phyloP scores from a whole-genome alignment of 345 rosid species.

The Rhizophora apiculata region DNA sequence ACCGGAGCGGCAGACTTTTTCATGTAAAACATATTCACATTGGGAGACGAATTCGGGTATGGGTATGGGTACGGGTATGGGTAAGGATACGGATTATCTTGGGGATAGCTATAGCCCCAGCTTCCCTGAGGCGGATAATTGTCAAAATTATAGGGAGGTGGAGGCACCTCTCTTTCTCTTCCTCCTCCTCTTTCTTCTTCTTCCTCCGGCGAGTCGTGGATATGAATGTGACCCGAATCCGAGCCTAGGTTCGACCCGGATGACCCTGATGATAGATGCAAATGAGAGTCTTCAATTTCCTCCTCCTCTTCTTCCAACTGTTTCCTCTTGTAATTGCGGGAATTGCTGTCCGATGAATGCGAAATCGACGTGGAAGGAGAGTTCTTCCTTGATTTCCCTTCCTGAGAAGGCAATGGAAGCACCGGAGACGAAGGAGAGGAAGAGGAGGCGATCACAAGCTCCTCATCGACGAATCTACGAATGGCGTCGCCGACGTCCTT shows the following conservation, averaged over 20 bases:
- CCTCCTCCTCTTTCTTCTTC: slow-evolving; percentile 12
- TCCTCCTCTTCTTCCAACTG: slow-evolving; percentile 26
- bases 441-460: slow-evolving; percentile 50
- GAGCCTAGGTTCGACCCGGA: slow-evolving; percentile 44
- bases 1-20: slow-evolving; percentile 63
- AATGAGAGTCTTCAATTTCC: slow-evolving; percentile 47
- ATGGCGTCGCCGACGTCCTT: slow-evolving; percentile 75
- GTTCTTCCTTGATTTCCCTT: slow-evolving; percentile 42
- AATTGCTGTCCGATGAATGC: slow-evolving; percentile 32
- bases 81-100: slow-evolving; percentile 7
- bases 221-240: slow-evolving; percentile 53
- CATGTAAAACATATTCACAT: slow-evolving; percentile 56
- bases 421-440: slow-evolving; percentile 61
- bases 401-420: slow-evolving; percentile 74
- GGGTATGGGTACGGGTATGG: slow-evolving; percentile 11
- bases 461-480: slow-evolving; percentile 75
- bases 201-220: slow-evolving; percentile 26
- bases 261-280: slow-evolving; percentile 64
- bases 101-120: slow-evolving; percentile 13
- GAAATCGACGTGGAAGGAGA: slow-evolving; percentile 66
- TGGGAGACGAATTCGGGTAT: background rate
- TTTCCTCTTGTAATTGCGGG: slow-evolving; percentile 17
- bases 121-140: slow-evolving; percentile 26
- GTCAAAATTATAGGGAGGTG: slow-evolving; percentile 22
- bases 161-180: slow-evolving; percentile 5